Percentiles rank a stretch among this genome's conserved stretches.
Evolutionary conservation across 2,329 filamentous ascomycete genomes (phyloP).

Genomic region (Cladosporium cucumerinum): DNA sequence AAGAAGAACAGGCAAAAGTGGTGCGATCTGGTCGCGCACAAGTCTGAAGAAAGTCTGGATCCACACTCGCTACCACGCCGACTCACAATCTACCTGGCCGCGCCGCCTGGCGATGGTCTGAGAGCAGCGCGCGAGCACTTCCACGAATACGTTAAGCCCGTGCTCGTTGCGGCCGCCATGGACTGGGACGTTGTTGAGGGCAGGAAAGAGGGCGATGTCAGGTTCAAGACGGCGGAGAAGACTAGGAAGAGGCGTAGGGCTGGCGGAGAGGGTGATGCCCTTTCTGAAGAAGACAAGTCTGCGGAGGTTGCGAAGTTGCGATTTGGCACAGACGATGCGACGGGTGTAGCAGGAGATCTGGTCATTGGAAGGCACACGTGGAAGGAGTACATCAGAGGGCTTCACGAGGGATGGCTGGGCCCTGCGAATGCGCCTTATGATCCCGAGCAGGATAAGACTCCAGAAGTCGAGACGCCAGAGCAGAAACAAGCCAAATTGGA

Average conservation of each 20-base stretch:
- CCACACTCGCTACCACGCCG: constrained; percentile 73
- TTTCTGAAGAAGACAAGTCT: constrained; percentile 49
- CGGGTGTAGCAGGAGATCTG: constrained; percentile 76
- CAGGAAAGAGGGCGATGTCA: constrained; percentile 84
- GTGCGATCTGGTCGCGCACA: constrained; percentile 78
- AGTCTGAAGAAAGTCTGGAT: constrained; percentile 72
- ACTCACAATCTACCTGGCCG: constrained; percentile 79
- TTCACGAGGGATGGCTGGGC: constrained; percentile 96
- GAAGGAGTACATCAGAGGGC: constrained; percentile 92
- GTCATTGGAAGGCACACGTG: constrained; percentile 88
- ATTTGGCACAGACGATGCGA: constrained; percentile 66
- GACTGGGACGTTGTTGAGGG: constrained; percentile 98
- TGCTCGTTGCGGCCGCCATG: constrained; percentile 81
- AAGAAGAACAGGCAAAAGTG: constrained; percentile 80
- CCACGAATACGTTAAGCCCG: constrained; percentile 90
- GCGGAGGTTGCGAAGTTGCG: constrained; percentile 62
- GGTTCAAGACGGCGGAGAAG: constrained; percentile 80
- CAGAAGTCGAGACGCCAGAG: constrained; percentile 15
- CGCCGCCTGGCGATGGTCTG: constrained; percentile 82
- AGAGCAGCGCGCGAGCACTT: constrained; percentile 89
- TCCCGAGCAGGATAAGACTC: constrained; percentile 23
- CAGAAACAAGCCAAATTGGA: constrained; percentile 6
- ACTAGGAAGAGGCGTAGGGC: constrained; percentile 66
- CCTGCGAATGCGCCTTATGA: constrained; percentile 63
- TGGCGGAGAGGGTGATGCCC: constrained; percentile 50